Base-by-base conservation (phyloP, 345 rosid species). In the Linum tenue region DNA sequence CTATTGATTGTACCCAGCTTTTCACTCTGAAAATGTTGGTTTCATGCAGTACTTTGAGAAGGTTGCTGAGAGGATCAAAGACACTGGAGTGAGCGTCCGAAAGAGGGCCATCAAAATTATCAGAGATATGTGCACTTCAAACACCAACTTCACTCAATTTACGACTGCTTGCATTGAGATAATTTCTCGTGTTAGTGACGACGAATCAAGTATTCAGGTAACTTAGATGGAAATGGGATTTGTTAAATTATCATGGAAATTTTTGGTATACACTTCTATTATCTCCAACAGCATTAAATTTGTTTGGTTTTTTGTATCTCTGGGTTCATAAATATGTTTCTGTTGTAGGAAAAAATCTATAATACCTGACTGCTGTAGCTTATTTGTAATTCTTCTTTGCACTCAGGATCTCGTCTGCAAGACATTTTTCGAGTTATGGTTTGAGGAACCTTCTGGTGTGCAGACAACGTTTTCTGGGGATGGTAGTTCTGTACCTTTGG, bases 391-490 rank as follows among this genome's bases (percentile, higher is more conserved):
- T 50, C 67, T 67, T 40, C 77, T 48, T 69, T 65, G 10, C 67
- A 61, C 38, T 38, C 82, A 94, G 97, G 99, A 94, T 81, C 90
- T 88, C 69, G 99, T 94, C 73, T 94, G 95, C 87, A 94, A 94
- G 91, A 94, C 92, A 64, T 90, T 94, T 77, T 86, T 88, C 82
- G 97, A 94, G 68, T 90, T 94, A 70, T 94, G 99, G 99, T 94
- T 94, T 67, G 99, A 94, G 80, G 97, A 94, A 73, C 86, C 96
- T 73, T 77, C 88, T 66, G 87, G 92, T 62, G 68, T 71, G 60
- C 95, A 79, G 77, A 82, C 84, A 60, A 85, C 82, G 66, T 83
- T 63, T 79, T 83, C 76, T 73, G 81, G 88, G 69, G 89, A 87
- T 77, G 89, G 86, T 77, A 88, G 99, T 83, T 85, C 91, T 71